Conservation (phyloP, 176 grass and related monocot genomes). For the Eremochloa ophiuroides region DNA sequence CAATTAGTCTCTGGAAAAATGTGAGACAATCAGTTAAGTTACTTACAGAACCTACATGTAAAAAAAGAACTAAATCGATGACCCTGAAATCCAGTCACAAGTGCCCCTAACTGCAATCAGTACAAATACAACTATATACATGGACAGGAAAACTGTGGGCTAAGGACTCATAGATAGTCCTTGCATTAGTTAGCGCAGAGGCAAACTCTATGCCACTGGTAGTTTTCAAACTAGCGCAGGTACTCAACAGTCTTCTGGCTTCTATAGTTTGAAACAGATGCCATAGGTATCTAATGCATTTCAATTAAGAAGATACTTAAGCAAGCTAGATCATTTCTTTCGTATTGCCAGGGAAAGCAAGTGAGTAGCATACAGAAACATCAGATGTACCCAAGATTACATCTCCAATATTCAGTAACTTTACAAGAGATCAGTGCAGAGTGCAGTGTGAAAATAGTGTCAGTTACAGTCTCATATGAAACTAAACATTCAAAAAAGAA, state of each 20-base stretch:
- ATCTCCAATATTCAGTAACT: slow-evolving; percentile 4
- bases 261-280: slow-evolving; percentile 9
- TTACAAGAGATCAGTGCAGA: background rate
- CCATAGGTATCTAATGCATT: background rate
- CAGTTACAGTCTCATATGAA: background rate
- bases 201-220: background rate
- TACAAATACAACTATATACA: background rate
- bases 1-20: slow-evolving; percentile 70
- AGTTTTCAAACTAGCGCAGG: slow-evolving; percentile 7
- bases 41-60: background rate
- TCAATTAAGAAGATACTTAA: background rate
- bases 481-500: background rate
- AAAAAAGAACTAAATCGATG: slow-evolving; percentile 15
- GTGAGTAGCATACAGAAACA: slow-evolving; percentile 1
- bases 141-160: background rate
- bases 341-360: background rate
- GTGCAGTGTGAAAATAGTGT: background rate
- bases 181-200: slow-evolving; percentile 7
- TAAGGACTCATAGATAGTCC: background rate
- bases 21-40: background rate
- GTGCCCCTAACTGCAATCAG: background rate
- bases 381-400: background rate
- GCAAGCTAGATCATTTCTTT: background rate
- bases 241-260: background rate
- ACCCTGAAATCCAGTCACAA: background rate